Evolutionary conservation across 1,139 yeast species (phyloP).

Genomic region (Waltiozyma sp.): DNA sequence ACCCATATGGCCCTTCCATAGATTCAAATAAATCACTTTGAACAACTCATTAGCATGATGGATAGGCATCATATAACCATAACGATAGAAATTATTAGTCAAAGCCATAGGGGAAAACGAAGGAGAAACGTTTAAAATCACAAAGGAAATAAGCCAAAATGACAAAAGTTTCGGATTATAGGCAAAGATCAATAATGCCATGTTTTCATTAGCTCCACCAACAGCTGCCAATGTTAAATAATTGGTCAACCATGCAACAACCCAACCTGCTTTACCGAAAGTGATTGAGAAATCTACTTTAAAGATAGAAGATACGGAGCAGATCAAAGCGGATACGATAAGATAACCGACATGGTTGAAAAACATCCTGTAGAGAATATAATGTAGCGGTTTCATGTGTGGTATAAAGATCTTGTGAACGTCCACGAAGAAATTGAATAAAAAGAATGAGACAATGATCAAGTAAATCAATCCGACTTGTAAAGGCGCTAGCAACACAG

Average conservation of each 20-base stretch:
- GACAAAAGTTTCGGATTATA: conserved; percentile 41
- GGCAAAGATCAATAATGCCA: conserved; percentile 35
- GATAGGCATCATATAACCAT: conserved; percentile 59
- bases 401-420: conserved; percentile 39
- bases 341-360: conserved; percentile 39
- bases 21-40: conserved; percentile 45
- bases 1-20: conserved; percentile 47
- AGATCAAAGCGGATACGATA: conserved; percentile 42
- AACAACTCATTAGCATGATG: conserved; percentile 45
- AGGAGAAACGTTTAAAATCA: conserved; percentile 48
- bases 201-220: conserved; percentile 55
- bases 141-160: conserved; percentile 53
- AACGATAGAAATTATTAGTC: conserved; percentile 40
- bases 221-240: conserved; percentile 50
- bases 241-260: conserved; percentile 53
- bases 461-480: conserved; percentile 71
- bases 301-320: conserved; percentile 50
- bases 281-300: conserved; percentile 40
- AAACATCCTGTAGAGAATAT: conserved; percentile 36
- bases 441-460: conserved; percentile 55
- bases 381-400: conserved; percentile 32
- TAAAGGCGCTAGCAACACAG: conserved; percentile 48
- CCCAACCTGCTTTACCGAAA: conserved; percentile 51
- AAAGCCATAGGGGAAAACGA: conserved; percentile 51
- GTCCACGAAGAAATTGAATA: conserved; percentile 46